Percentiles rank a stretch among this genome's conserved stretches.
These are phyloP conservation scores for Glebionis coronaria DNA, from an alignment of 129 eudicot species.

Conservation along the genomic window DNA sequence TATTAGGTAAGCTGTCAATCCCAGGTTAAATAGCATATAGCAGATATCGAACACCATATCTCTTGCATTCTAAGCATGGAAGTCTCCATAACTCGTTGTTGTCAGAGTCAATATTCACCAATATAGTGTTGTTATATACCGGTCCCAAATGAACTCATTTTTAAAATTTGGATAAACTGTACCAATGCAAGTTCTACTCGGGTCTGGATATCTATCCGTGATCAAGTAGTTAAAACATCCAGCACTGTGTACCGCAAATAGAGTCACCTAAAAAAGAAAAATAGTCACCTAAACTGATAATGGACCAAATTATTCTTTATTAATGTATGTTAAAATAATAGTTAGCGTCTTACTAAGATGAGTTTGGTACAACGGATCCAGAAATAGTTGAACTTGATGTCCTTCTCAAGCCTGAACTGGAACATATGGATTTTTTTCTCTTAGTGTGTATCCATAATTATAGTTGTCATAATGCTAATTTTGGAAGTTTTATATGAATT, in stretches of 20 bases:
- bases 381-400: constrained; percentile 87
- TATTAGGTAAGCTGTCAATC: constrained; percentile 85
- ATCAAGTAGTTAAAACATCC: constrained; percentile 88
- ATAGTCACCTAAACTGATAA: constrained; percentile 63
- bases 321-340: not conserved
- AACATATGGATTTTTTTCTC: constrained; percentile 30
- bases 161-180: constrained; percentile 70
- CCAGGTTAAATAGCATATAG: constrained; percentile 86
- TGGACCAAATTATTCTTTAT: not conserved
- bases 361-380: constrained; percentile 94
- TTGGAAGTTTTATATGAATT: constrained; percentile 12
- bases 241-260: constrained; percentile 88
- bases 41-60: constrained; percentile 86
- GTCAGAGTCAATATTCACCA: constrained; percentile 91
- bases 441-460: constrained; percentile 17
- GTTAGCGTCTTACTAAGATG: constrained; percentile 50
- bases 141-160: constrained; percentile 56
- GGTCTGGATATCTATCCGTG: constrained; percentile 88
- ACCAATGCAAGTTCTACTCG: constrained; percentile 84
- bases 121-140: constrained; percentile 70
- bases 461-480: constrained; percentile 11
- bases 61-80: constrained; percentile 76
- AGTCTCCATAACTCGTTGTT: constrained; percentile 95
- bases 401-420: constrained; percentile 88
- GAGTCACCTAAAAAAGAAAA: constrained; percentile 65